Evolutionary conservation across 768 basidiomycete genomes (phyloP), one percentile per base, ranked within the genome.

Genomic region (Mycena amicta): DNA sequence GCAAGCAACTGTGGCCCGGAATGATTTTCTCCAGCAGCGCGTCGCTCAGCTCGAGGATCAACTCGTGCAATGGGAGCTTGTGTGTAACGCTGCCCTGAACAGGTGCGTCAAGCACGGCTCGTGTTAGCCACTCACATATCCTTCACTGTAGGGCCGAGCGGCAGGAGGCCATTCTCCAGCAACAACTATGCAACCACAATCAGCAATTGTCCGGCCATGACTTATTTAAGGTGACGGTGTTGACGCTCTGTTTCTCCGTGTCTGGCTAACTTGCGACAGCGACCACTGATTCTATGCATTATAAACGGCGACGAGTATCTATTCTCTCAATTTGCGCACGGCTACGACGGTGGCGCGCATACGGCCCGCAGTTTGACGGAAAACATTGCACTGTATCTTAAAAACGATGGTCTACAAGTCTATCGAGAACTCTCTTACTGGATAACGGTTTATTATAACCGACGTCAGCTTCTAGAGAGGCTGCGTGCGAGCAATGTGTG

Each of bases 361-460:
- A 85, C 82, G 13, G 86, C 87, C 27, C 84, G 88, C 65, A 78
- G 80, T 52, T 74, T 91, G 56, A 90, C 88, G 20, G 84, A 86
- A 70, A 77, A 76, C 5, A 86, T 92, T 52, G 88, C 87, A 41
- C 85, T 85, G 60, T 83, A 88, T 71, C 77, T 92, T 53, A 77
- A 85, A 52, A 77, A 75, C 63, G 85, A 90, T 67, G 83, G 82
- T 52, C 73, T 85, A 50, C 83, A 83, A 25, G 47, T 23, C 23
- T 49, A 37, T n/a, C 11, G 84, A 28, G 80, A 85, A 8, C 77
- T 89, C 39, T 88, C 89, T 26, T 89, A 90, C 70, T 91, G 88
- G 88, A 82, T 89, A 50, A 84, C 83, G 43, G 70, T 92, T 60
- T 91, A 85, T 75, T 81, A 84, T 72, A 89, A 88, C 77, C 87